Evolutionary conservation across 2,329 filamentous ascomycete genomes (phyloP).

Genomic region (Fusarium poae): DNA sequence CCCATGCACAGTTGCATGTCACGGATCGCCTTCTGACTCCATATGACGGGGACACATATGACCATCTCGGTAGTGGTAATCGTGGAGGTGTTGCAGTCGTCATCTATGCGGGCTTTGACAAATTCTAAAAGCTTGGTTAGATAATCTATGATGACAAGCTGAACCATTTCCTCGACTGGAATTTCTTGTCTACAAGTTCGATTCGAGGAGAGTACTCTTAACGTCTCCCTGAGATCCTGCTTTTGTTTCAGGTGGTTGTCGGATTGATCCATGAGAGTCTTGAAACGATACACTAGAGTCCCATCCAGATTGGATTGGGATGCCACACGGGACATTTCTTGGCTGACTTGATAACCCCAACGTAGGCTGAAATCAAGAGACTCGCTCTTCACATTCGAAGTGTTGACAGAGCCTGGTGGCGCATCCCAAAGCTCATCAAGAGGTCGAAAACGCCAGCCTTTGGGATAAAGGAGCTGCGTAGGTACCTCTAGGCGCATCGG

Average conservation of each 20-base stretch:
- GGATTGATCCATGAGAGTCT: background rate
- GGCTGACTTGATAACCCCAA: conserved; percentile 8
- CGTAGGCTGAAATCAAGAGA: background rate
- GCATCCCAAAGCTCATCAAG: background rate
- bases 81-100: too few relatives aligned
- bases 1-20: conserved; percentile 12
- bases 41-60: conserved; percentile 8
- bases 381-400: background rate
- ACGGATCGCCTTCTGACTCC: conserved; percentile 3
- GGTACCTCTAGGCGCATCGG: conserved; percentile 10
- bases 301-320: background rate
- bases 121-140: background rate
- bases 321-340: background rate
- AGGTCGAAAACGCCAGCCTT: background rate
- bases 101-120: background rate
- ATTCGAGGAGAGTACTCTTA: background rate
- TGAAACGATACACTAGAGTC: background rate
- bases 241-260: background rate
- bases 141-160: conserved; percentile 1
- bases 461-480: background rate
- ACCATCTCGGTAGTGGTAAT: background rate
- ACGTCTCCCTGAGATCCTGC: too few relatives aligned
- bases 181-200: background rate
- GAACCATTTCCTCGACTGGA: background rate
- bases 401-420: background rate